Conservation (phyloP, 2,329 filamentous ascomycete genomes). For the Fusarium compactum region DNA sequence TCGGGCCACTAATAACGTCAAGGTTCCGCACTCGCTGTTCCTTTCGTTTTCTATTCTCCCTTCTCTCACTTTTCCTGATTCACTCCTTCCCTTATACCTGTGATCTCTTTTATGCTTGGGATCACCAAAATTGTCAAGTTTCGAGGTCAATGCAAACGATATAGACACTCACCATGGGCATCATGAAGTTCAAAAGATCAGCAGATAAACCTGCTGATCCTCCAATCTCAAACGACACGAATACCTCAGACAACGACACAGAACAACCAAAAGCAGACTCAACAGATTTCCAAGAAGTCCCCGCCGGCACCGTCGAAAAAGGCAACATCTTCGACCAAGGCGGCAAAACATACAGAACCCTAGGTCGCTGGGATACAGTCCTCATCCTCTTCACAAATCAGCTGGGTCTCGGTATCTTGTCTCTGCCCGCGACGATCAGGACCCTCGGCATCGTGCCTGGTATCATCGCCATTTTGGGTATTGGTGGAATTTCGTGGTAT, state of each 20-base stretch:
- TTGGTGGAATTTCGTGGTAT: slow-evolving; percentile 72
- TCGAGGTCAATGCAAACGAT: not conserved
- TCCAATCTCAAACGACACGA: slow-evolving; percentile 14
- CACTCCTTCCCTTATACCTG: not conserved
- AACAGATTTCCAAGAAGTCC: slow-evolving; percentile 34
- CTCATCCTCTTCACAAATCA: slow-evolving; percentile 48
- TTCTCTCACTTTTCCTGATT: not conserved
- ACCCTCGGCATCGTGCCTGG: slow-evolving; percentile 75
- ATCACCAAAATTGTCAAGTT: not conserved
- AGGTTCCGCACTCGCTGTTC: slow-evolving; percentile 8
- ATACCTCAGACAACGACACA: slow-evolving; percentile 30
- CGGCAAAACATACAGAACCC: slow-evolving; percentile 45
- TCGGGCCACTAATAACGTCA: slow-evolving; percentile 33
- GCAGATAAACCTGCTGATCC: slow-evolving; percentile 12
- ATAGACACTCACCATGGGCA: slow-evolving; percentile 17
- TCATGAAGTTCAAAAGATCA: slow-evolving; percentile 34
- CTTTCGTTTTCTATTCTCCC: slow-evolving; percentile 7
- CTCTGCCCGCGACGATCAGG: slow-evolving; percentile 76
- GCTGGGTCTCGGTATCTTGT: slow-evolving; percentile 61
- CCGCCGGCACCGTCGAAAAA: slow-evolving; percentile 31
- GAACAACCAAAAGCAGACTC: slow-evolving; percentile 24
- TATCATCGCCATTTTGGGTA: slow-evolving; percentile 73
- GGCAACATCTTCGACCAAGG: slow-evolving; percentile 46
- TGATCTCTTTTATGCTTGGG: not conserved
- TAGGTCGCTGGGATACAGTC: slow-evolving; percentile 45